Base-by-base conservation (phyloP, 2,329 filamentous ascomycete genomes). In the Rhytidhysteron rufulum region DNA sequence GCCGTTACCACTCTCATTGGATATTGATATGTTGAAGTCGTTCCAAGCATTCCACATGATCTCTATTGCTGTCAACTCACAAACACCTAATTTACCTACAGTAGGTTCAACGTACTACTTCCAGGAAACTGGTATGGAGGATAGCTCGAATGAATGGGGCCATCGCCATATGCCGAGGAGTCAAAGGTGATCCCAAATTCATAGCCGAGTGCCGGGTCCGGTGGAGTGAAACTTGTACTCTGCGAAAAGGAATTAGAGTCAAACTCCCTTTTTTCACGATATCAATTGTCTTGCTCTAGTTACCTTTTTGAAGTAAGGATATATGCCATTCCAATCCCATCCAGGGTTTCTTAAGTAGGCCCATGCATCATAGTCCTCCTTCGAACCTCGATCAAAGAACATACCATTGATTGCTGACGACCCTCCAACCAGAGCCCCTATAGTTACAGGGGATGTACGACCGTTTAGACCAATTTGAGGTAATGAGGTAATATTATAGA, bases 291-390 rank as follows among this genome's bases (percentile, higher is more conserved):
- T n/a, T n/a, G n/a, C n/a, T n/a, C n/a, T n/a, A 33, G 8, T 15
- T 33, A 33, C 31, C 31, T 33, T 55, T 42, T 40, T 43, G 42
- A 63, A 60, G 43, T 59, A 61, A 8, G 55, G 58, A 27, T 57
- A 34, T 17, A 72, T 42, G 15, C 61, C 61, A 33, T 74, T 60
- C 72, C 73, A 80, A 2, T 68, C 66, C 78, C 78, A 82, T 1
- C 74, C 77, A 2, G 54, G 37, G 47, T 80, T 80, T 1, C 77
- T 77, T n/a, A 81, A 55, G 18, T 64, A 56, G 31, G 68, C 70
- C 77, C 77, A 81, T 3, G 66, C 67, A 54, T 80, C 72, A 33
- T 58, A 58, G 35, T 55, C 51, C 15, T 31, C 46, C 8, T 44
- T 38, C 18, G 38, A 43, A 9, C 44, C 57, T 17, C 57, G 41